A percentile compares a stretch with the other conserved stretches of the same genome.
These are phyloP conservation scores for Akanthomyces uredinophilus DNA, from an alignment of 2,329 filamentous ascomycete genomes.

Conservation along the genomic window DNA sequence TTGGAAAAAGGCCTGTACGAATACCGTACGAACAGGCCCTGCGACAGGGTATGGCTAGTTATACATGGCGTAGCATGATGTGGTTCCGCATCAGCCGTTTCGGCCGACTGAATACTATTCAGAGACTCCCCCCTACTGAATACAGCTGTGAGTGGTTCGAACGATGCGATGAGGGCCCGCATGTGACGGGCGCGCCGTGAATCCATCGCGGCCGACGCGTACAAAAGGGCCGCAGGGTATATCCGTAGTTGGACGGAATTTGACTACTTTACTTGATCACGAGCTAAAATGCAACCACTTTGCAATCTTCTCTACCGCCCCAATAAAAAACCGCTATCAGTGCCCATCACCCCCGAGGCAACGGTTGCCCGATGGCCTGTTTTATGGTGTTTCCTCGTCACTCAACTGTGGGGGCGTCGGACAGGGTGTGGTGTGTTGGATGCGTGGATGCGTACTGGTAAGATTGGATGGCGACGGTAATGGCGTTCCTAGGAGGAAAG, in stretches of 20 bases:
- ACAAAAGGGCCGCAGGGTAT: no score
- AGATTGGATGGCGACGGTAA: slow-evolving; percentile 11
- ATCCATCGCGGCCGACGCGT: background rate
- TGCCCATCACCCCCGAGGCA: background rate
- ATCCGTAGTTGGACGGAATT: background rate
- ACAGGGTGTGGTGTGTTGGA: no score
- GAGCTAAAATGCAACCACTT: background rate
- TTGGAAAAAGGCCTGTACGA: no score
- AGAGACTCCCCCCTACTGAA: background rate
- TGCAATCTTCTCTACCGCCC: background rate
- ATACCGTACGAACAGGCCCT: no score
- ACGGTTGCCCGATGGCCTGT: slow-evolving; percentile 1
- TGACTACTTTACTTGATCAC: background rate
- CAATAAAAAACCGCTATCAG: no score
- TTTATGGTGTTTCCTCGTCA: background rate
- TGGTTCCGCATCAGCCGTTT: background rate
- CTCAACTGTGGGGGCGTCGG: background rate
- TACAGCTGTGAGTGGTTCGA: background rate
- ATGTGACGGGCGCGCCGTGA: background rate
- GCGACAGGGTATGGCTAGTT: background rate
- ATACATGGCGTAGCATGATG: background rate
- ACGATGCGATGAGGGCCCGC: background rate
- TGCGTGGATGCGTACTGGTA: background rate
- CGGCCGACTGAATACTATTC: background rate
- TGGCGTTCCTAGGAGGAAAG: background rate